Percentiles rank a stretch among this genome's conserved stretches.
These are phyloP conservation scores for Debaryomyces psychrophilus DNA, from an alignment of 1,139 yeast genomes.

Conservation along the genomic window DNA sequence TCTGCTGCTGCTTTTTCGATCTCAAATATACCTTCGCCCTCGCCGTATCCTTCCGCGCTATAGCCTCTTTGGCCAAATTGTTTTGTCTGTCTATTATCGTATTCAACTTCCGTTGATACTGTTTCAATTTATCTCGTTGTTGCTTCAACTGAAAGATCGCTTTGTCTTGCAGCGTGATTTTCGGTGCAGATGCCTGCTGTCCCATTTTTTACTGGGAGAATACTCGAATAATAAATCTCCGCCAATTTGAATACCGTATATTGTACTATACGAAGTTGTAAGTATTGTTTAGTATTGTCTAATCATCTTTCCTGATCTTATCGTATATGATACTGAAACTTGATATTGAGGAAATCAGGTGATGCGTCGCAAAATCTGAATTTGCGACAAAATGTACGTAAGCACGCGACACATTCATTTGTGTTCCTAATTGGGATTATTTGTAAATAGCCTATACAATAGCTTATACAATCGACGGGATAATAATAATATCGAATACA, in stretches of 20 bases:
- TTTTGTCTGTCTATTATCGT: slow-evolving; percentile 60
- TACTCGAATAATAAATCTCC: neutral
- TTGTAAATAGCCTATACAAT: slow-evolving; percentile 12
- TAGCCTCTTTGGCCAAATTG: slow-evolving; percentile 58
- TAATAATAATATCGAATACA: slow-evolving; percentile 1
- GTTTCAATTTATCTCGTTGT: slow-evolving; percentile 82
- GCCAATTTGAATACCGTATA: neutral
- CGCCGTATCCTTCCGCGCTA: slow-evolving; percentile 54
- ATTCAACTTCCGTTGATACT: slow-evolving; percentile 67
- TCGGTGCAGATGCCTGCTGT: slow-evolving; percentile 50
- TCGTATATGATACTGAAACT: neutral
- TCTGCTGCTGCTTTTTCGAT: slow-evolving; percentile 80
- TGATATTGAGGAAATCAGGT: slow-evolving; percentile 1
- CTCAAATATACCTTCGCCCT: slow-evolving; percentile 73
- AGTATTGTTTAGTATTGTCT: neutral
- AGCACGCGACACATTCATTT: slow-evolving; percentile 8
- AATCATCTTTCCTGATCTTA: neutral
- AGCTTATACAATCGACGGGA: slow-evolving; percentile 4
- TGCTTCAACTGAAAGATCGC: slow-evolving; percentile 85
- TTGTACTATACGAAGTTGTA: neutral
- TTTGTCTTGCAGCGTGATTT: slow-evolving; percentile 78
- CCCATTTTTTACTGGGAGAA: slow-evolving; percentile 34
- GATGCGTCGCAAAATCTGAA: neutral
- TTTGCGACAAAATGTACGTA: neutral
- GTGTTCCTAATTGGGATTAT: slow-evolving; percentile 14